Conservation (phyloP, 495 filamentous ascomycete genomes). For the Margaritispora aquatica region DNA sequence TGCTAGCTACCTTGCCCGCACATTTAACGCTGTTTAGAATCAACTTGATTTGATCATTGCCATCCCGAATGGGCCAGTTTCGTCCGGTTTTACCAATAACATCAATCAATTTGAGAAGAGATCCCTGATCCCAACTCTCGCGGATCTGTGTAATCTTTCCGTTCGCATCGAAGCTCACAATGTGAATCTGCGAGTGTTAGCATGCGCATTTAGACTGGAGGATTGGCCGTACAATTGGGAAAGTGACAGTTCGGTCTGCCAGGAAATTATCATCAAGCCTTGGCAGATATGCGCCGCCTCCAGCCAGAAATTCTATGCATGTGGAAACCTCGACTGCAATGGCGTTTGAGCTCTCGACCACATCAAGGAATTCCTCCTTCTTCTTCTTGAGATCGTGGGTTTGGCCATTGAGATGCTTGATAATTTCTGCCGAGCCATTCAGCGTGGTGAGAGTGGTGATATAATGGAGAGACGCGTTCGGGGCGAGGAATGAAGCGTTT, state of each 20-base stretch:
- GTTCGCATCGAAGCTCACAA: conserved; percentile 73
- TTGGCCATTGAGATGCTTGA: conserved; percentile 68
- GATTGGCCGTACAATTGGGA: conserved; percentile 67
- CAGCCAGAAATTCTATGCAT: conserved; percentile 69
- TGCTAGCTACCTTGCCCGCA: conserved; percentile 16
- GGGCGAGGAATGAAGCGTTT: conserved; percentile 54
- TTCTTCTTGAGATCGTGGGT: conserved; percentile 69
- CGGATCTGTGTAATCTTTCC: conserved; percentile 79
- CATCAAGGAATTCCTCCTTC: conserved; percentile 63
- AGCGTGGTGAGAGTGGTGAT: conserved; percentile 81
- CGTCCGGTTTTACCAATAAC: conserved; percentile 83
- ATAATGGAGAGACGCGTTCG: conserved; percentile 77
- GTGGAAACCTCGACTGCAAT: conserved; percentile 76
- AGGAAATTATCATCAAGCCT: conserved; percentile 92
- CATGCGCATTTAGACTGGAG: not conserved
- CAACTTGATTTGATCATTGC: conserved; percentile 73
- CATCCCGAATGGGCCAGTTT: conserved; percentile 92
- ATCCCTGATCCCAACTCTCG: conserved; percentile 91
- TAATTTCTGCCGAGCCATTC: conserved; percentile 60
- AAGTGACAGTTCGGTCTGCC: conserved; percentile 69
- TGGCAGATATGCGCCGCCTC: conserved; percentile 85
- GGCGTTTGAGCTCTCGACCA: conserved; percentile 62
- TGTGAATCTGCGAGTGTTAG: conserved; percentile 65
- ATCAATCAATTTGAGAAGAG: conserved; percentile 85
- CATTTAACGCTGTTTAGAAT: conserved; percentile 49